Evolutionary conservation across 1,139 yeast genomes (phyloP).

Genomic region (Insectozyma bohioensis): DNA sequence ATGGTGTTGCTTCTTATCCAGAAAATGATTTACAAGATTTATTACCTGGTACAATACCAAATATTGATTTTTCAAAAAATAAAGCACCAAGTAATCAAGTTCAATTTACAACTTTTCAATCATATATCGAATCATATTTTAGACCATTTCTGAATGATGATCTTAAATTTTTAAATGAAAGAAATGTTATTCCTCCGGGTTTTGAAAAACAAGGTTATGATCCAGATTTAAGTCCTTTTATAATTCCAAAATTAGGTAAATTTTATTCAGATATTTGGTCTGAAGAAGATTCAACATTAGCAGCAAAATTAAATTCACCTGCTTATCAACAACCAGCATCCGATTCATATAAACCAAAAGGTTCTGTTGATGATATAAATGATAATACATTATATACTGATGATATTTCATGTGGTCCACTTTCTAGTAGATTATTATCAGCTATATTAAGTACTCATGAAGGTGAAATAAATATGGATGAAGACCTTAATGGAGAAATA

Average conservation of each 20-base stretch:
- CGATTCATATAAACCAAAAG: conserved; percentile 58
- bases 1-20: conserved; percentile 90
- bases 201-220: conserved; percentile 54
- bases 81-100: conserved; percentile 88
- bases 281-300: conserved; percentile 65
- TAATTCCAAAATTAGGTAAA: conserved; percentile 84
- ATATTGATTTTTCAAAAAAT: conserved; percentile 78
- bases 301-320: conserved; percentile 40
- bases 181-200: conserved; percentile 54
- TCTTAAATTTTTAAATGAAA: conserved; percentile 65
- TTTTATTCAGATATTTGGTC: conserved; percentile 83
- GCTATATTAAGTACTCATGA: conserved; percentile 68
- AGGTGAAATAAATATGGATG: conserved; percentile 30
- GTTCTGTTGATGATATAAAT: conserved; percentile 54
- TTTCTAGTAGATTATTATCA: conserved; percentile 79
- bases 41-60: conserved; percentile 87
- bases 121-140: conserved; percentile 84
- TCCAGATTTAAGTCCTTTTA: conserved; percentile 63
- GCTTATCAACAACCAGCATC: conserved; percentile 38
- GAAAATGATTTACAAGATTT: conserved; percentile 68
- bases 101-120: conserved; percentile 83
- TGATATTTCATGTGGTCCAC: conserved; percentile 86
- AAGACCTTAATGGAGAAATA: conserved; percentile 11
- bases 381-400: conserved; percentile 73
- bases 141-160: conserved; percentile 80